These are phyloP conservation scores for Claviceps sp. DNA, from an alignment of 2,329 filamentous ascomycete genomes.

Conservation along the genomic window DNA sequence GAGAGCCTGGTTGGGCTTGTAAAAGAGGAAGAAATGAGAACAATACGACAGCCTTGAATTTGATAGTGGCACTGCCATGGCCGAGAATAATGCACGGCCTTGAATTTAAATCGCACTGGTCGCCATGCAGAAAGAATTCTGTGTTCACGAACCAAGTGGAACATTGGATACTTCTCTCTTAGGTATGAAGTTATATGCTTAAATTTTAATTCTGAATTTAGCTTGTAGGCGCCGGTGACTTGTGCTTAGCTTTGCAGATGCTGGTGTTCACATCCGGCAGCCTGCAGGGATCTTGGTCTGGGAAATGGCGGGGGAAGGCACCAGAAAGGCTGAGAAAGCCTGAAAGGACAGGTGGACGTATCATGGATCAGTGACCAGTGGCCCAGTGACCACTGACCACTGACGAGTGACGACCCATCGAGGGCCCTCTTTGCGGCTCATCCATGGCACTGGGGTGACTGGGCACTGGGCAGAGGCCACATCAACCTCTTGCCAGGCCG, in stretches of 20 bases:
- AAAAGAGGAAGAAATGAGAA: conserved; percentile 4
- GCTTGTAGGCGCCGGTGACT: background rate
- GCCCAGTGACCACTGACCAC: background rate
- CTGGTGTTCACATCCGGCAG: conserved; percentile 4
- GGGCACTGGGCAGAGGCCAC: conserved; percentile 20
- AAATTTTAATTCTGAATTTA: too few species aligned
- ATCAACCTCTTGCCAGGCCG: conserved; percentile 15
- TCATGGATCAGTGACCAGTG: background rate
- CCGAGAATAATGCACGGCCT: too few species aligned
- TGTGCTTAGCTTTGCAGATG: background rate
- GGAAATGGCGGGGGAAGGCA: background rate
- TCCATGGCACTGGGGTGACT: background rate
- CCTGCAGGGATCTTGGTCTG: conserved; percentile 3
- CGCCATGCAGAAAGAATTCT: too few species aligned
- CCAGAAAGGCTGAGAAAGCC: too few species aligned
- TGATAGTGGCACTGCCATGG: background rate
- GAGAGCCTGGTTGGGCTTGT: background rate
- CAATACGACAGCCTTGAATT: conserved; percentile 2
- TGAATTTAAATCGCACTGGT: too few species aligned
- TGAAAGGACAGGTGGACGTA: conserved; percentile 8
- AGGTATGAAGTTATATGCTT: too few species aligned
- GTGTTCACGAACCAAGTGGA: too few species aligned
- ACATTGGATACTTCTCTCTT: too few species aligned
- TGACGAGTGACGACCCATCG: too few species aligned
- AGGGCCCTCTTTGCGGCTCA: background rate